Evolutionary conservation across 2,329 filamentous ascomycete species (phyloP), one percentile per base, ranked within the genome.

Genomic region (Cladosporium phlei): DNA sequence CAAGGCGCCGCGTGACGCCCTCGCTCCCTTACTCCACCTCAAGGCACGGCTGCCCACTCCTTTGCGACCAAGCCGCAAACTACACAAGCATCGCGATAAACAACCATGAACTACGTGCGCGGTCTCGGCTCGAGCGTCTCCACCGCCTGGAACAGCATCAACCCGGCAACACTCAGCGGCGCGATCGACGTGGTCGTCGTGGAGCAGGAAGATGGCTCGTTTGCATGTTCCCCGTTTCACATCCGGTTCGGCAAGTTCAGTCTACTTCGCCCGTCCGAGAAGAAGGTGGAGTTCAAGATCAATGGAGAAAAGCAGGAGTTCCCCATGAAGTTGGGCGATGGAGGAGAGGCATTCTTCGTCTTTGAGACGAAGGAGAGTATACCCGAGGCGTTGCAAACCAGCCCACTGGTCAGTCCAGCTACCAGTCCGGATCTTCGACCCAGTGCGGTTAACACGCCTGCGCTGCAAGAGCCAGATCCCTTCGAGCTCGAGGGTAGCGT

Each of bases 191-290:
- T 97, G 58, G 95, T 98, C 57, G 91, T 98, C 46, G 89, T 98
- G 49, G 89, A 98, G 69, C 89, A 94, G 58, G 88, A 91, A 64
- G 93, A 98, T 76, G 93, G 80, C 51, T 78, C 77, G 30, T 77
- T 97, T 48, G 83, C 85, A 55, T 98, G 93, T 71, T 97, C 91
- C 21, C 93, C 93, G 39, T 98, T 98, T 69, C 93, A 98, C 68
- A 93, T 98, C 55, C 89, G 93, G 60, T 98, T 98, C 68, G 93
- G 93, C 68, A 98, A 98, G 72, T 97, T 97, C 73, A 95, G 91
- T 50, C 77, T 98, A 29, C 73, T 98, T 61, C 86, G 93, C 17
- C 93, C 93, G 0, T 96, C 84, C 50, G 93, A 98, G 69, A 98
- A 98, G 72, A 98, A 97, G 79, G 93, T 98, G 61, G 90, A 97